Conservation (phyloP, 768 basidiomycete genomes). For the Hemileccinum impolitum region DNA sequence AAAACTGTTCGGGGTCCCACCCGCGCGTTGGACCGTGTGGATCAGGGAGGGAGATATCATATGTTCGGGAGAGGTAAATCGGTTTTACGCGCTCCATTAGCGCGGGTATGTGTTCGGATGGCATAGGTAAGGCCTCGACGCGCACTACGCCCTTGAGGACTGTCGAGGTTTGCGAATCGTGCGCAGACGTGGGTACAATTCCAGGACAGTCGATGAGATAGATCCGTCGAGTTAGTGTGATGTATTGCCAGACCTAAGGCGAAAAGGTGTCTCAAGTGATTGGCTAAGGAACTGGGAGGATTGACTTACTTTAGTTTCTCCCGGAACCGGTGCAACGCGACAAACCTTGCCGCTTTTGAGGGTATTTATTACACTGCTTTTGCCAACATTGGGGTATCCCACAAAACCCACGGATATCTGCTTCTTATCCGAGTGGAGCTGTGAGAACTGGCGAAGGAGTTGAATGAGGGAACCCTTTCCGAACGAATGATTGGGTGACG, state of each 20-base stretch:
- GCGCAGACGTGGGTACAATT: constrained; percentile 90
- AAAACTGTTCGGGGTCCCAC: constrained; percentile 76
- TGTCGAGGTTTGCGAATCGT: constrained; percentile 85
- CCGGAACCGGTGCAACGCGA: constrained; percentile 92
- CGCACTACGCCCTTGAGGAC: constrained; percentile 97
- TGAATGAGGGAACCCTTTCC: constrained; percentile 98
- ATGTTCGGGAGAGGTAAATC: constrained; percentile 84
- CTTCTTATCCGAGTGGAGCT: constrained; percentile 97
- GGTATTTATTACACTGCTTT: constrained; percentile 97
- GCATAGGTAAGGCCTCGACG: constrained; percentile 89
- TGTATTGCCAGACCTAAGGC: constrained; percentile 94
- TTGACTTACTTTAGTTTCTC: constrained; percentile 79
- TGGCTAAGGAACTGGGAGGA: not conserved
- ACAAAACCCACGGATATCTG: constrained; percentile 98
- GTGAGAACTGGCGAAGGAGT: constrained; percentile 92
- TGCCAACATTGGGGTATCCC: constrained; percentile 98
- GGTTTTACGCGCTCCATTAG: constrained; percentile 92
- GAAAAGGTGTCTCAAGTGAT: not conserved
- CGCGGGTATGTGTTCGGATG: constrained; percentile 87
- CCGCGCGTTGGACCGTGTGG: constrained; percentile 44
- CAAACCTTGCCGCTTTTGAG: constrained; percentile 98
- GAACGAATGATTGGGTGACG: constrained; percentile 98
- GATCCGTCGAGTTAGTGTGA: constrained; percentile 91
- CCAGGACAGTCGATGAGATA: constrained; percentile 99
- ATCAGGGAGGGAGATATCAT: constrained; percentile 66